Evolutionary conservation across 441 rosid genomes (phyloP), one percentile per base, ranked within the genome.

Genomic region (Bruguiera hainesii): DNA sequence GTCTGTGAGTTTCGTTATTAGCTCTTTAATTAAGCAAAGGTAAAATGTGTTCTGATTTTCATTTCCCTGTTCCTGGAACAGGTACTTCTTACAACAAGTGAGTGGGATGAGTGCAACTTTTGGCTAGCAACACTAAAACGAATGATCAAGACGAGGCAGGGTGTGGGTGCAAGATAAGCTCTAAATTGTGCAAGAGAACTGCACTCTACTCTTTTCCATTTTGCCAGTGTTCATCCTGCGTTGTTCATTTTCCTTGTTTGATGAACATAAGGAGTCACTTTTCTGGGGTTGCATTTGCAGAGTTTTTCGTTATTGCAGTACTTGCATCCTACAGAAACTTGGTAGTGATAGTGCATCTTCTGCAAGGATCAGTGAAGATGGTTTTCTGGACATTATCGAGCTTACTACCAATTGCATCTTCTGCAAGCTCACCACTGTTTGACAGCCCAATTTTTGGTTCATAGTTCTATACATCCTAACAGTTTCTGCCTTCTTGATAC

Each of bases 91-190:
- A 93, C 99, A 15, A 91, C 96, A 11, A 93, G 88, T 26, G 98
- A 93, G 75, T 96, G 99, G 98, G 99, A 96, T 65, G 98, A 96
- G 70, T 91, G 99, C 80, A 93, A 86, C 80, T 89, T 89, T 84
- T 96, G 98, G 99, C 84, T 96, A 70, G 86, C 96, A 18, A 83
- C 93, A 1, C 82, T 96, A 5, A 96, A 96, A 81, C 83, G 99
- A 75, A 93, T 90, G 97, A 96, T 93, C 74, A 90, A 89, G 82
- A 81, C 91, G 16, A 87, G 96, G 78, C 99, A 93, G 81, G 83
- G 78, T 60, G 81, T 83, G 60, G 91, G 78, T 59, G 75, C 80
- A 64, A 88, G 98, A 78, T 70, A 84, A 61, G 18, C 31, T 6
- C 18, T 19, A 28, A 58, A 28, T 51, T 60, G 28, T 67, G 35